phyloP scores from a whole-genome alignment of 805 yeast genomes.

The Candida bentonensis region DNA sequence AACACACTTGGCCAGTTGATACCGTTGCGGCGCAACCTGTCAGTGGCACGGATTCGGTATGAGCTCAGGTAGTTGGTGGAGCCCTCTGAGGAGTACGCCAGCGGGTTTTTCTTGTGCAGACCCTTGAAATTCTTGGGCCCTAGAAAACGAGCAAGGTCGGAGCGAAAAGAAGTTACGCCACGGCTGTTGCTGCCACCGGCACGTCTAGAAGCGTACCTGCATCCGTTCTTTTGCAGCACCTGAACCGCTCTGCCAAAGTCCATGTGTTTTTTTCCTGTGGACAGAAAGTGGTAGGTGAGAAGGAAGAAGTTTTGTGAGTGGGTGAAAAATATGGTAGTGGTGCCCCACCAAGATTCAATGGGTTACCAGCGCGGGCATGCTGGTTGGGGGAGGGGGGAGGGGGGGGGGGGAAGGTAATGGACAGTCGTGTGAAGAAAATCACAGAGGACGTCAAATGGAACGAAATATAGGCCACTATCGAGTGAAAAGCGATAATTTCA shows the following conservation, averaged over 20 bases:
- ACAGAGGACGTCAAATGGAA: too few relatives aligned
- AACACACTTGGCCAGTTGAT: constrained; percentile 19
- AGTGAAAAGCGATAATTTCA: too few relatives aligned
- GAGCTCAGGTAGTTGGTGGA: constrained; percentile 23
- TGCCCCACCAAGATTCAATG: too few relatives aligned
- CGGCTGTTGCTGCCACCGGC: background rate
- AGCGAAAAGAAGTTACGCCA: constrained; percentile 7
- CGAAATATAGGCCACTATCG: too few relatives aligned
- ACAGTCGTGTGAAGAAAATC: too few relatives aligned
- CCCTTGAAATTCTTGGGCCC: constrained; percentile 81
- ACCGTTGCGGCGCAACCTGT: constrained; percentile 9
- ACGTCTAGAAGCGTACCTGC: constrained; percentile 1
- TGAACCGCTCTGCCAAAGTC: background rate
- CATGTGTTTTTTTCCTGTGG: too few relatives aligned
- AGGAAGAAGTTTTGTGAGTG: background rate
- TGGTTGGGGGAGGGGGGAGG: too few relatives aligned
- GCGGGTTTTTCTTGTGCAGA: constrained; percentile 63
- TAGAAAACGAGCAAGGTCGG: constrained; percentile 47
- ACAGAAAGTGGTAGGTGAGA: too few relatives aligned
- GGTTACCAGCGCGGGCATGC: too few relatives aligned
- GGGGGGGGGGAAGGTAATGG: too few relatives aligned
- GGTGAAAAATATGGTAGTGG: background rate
- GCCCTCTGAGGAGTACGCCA: constrained; percentile 56
- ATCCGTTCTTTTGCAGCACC: constrained; percentile 1
- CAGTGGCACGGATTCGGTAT: constrained; percentile 18